Evolutionary conservation across 2,329 filamentous ascomycete genomes (phyloP).

Genomic region (Colletotrichum limetticola): DNA sequence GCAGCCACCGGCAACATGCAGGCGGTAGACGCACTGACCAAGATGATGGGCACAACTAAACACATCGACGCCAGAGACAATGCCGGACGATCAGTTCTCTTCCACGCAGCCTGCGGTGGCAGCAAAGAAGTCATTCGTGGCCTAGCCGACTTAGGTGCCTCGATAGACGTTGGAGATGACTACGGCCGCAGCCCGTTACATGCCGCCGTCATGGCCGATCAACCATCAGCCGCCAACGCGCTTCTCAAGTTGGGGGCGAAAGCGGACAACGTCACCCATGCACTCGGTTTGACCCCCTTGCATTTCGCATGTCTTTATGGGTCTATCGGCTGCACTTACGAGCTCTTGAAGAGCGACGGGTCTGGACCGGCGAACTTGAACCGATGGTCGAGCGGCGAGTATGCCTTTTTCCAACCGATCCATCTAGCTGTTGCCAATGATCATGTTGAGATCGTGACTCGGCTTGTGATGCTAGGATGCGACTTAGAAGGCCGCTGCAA

Average conservation of each 20-base stretch:
- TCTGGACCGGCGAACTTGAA: not conserved
- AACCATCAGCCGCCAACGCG: not conserved
- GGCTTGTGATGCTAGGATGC: not conserved
- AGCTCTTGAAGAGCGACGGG: not conserved
- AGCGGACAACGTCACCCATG: not conserved
- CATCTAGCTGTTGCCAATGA: slow-evolving; percentile 12
- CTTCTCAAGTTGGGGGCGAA: not conserved
- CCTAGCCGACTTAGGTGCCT: not conserved
- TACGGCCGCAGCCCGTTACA: slow-evolving; percentile 19
- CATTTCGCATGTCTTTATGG: slow-evolving; percentile 20
- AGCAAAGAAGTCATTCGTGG: not conserved
- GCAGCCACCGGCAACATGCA: not conserved
- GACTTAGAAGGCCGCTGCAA: not conserved
- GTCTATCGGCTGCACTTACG: not conserved
- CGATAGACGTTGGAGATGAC: not conserved
- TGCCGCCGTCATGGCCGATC: slow-evolving; percentile 1
- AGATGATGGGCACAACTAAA: not conserved
- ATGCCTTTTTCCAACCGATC: not conserved
- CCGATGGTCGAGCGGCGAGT: not conserved
- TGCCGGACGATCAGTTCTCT: not conserved
- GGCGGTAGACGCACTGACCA: not conserved
- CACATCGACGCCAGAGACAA: not conserved
- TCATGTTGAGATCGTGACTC: not conserved
- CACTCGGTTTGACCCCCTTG: not conserved
- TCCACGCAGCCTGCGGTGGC: slow-evolving; percentile 20